Conservation (phyloP, 192 early-diverging fungal genomes). For the Anaeromyces robustus region DNA sequence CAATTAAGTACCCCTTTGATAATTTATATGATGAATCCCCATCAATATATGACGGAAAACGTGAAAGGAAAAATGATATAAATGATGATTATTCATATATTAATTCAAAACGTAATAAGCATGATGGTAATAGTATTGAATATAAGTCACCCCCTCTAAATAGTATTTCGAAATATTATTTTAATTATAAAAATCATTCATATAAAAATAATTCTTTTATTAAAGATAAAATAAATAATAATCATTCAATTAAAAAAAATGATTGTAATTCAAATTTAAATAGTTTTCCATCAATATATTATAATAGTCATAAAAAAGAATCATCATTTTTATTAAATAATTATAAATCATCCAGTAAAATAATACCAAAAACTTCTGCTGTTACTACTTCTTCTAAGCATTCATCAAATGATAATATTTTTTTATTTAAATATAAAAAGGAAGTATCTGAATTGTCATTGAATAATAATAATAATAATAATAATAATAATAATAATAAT, state of each 20-base stretch:
- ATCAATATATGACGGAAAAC: background rate
- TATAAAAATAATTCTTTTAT: background rate
- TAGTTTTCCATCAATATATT: background rate
- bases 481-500: too few relatives aligned
- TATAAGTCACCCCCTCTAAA: too few relatives aligned
- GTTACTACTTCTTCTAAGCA: too few relatives aligned
- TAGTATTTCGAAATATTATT: background rate
- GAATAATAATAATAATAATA: too few relatives aligned
- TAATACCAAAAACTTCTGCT: too few relatives aligned
- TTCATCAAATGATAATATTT: background rate
- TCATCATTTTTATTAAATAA: too few relatives aligned
- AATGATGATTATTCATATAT: background rate
- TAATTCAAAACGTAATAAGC: background rate
- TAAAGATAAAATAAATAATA: background rate
- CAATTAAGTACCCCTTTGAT: too few relatives aligned
- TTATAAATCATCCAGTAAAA: too few relatives aligned
- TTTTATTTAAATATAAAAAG: background rate
- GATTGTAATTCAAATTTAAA: background rate
- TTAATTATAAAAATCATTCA: background rate
- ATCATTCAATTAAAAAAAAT: background rate
- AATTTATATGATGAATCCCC: background rate
- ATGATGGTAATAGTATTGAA: background rate
- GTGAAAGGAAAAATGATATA: background rate
- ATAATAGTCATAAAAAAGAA: too few relatives aligned
- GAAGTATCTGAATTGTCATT: background rate